Base-by-base conservation (phyloP, 768 basidiomycete species). In the Tylopilus rubrobrunneus region DNA sequence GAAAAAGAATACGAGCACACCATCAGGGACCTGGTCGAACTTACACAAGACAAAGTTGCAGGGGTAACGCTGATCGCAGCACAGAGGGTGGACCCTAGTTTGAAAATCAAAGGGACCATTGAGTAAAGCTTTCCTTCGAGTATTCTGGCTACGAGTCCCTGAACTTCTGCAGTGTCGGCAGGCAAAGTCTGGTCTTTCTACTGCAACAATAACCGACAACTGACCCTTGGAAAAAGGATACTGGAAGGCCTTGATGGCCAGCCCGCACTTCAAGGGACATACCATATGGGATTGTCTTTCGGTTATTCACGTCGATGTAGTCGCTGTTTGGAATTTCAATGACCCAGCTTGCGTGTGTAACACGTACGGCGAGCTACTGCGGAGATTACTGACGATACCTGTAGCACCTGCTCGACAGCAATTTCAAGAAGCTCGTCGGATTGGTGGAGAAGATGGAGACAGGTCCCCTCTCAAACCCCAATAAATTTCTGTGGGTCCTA, bases 271-370 rank as follows among this genome's bases (percentile, higher is more conserved):
- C 12, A 29, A 9, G 8, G 29, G 39, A n/a, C 45, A 25, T 11
- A 25, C 37, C 7, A 52, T 52, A 5, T 15, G 23, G 37, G 51
- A 48, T 2, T 41, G 37, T 23, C 37, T 40, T 33, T 48, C 37
- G 25, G 45, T 52, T 6, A 41, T 52, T 5, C 51, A 41, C 7
- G 10, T 21, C 3, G 51, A 52, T 17, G 41, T 47, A 11, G 29
- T 48, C 7, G 37, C 37, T 3, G 45, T 48, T 23, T 52, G 45
- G 45, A 52, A 48, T 31, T 48, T 48, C 29, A 49, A 49, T 29
- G 48, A 49, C 39, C 48, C 39, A 4, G n/a, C 37, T 21, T 15
- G 37, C 4, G 34, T 52, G 19, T 45, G 51, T 27, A 23, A 39
- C 12, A 14, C 23, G 9, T 17, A 5, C 7, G 12, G 25, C 34